Conservation (phyloP, 768 basidiomycete genomes). For the Tephrocybe rancida region DNA sequence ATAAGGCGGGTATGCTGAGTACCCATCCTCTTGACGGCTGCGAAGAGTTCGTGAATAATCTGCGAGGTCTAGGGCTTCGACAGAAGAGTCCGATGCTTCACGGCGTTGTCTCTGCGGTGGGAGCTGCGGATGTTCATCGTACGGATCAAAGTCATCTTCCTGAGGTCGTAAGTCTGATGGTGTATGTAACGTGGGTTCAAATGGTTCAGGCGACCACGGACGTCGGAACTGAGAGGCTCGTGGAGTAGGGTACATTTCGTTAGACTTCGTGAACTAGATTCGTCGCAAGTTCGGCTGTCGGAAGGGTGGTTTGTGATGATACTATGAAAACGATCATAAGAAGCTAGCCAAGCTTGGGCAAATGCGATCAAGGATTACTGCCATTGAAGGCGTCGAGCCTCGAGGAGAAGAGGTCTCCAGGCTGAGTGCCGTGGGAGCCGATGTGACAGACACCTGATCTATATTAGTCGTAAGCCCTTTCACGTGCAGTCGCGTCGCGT, state of each 20-base stretch:
- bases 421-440: constrained; percentile 1
- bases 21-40: constrained; percentile 34
- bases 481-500: constrained; percentile 17
- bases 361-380: neutral
- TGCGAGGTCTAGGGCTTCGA: constrained; percentile 74
- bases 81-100: constrained; percentile 64
- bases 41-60: constrained; percentile 63
- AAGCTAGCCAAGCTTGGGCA: neutral
- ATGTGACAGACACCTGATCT: constrained; percentile 3
- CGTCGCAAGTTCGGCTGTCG: neutral
- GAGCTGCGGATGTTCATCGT: constrained; percentile 19
- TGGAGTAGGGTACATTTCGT: constrained; percentile 45
- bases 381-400: neutral
- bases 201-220: constrained; percentile 68
- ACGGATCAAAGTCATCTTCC: constrained; percentile 19
- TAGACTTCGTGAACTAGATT: neutral
- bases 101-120: constrained; percentile 32
- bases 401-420: neutral
- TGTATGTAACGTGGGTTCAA: constrained; percentile 42
- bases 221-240: constrained; percentile 56
- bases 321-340: neutral
- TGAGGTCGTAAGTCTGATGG: constrained; percentile 15
- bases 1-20: constrained; percentile 28
- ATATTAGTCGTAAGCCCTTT: neutral
- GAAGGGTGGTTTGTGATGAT: too few relatives aligned